Evolutionary conservation across 345 rosid genomes (phyloP), one percentile per base, ranked within the genome.

Genomic region (Reutealis trisperma): DNA sequence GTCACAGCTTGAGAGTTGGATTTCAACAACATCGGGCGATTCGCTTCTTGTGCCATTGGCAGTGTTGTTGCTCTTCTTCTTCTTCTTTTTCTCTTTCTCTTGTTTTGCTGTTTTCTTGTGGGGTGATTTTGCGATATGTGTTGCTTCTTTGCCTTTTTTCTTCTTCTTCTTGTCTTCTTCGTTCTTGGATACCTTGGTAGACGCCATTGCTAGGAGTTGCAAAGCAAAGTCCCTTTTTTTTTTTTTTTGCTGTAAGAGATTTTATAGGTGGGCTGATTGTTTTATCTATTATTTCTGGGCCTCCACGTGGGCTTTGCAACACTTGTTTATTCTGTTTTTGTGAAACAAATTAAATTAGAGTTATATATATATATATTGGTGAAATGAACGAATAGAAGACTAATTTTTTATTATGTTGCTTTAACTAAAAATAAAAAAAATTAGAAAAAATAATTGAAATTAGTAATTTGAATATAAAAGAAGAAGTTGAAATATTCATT

Each of bases 171-270:
- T 58, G 3, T 30, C 51, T 52, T 42, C 65, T 18, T 75, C 73
- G 30, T 70, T 44, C 4, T 54, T 21, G 24, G 75, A 61, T 69
- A 41, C 74, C 55, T 69, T 75, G 58, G n/a, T 63, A 68, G 79
- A 75, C 12, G 79, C 83, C 83, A 65, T 80, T 41, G 4, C 41
- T 42, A 6, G 30, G 62, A 30, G 49, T 15, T 13, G 73, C 57
- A 5, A 49, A 19, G 8, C 30, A 27, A 27, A 27, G 30, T 27
- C 30, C 1, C 1, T 27, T 27, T 27, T 27, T 27, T 27, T 27
- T 27, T 27, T 19, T 27, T 45, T 42, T 19, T 25, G 18, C 1
- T 13, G 34, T 3, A 16, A 1, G 18, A 61, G 65, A 6, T 22
- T n/a, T 25, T 67, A 18, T 18, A 54, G 16, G 21, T 54, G 59